These are phyloP conservation scores for Trichoderma gracile DNA, from an alignment of 2,329 filamentous ascomycete species.

Conservation along the genomic window DNA sequence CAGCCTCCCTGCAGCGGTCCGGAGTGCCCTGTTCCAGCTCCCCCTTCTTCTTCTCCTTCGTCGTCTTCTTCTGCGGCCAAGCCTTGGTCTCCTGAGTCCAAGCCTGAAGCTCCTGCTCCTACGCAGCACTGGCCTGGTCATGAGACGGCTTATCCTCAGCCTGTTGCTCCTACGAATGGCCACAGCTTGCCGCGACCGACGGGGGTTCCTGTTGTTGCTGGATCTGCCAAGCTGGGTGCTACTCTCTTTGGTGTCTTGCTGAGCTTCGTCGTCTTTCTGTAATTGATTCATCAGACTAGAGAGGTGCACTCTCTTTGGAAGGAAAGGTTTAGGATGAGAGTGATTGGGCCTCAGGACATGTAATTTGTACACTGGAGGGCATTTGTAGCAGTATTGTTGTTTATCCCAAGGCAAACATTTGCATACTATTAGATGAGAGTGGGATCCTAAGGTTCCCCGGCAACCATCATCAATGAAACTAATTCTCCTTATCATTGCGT, in stretches of 20 bases:
- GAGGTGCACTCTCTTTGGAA: neutral
- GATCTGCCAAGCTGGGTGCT: constrained; percentile 33
- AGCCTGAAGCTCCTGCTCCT: constrained; percentile 15
- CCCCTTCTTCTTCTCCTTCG: neutral
- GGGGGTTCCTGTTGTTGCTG: constrained; percentile 31
- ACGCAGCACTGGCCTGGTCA: neutral
- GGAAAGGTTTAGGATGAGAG: neutral
- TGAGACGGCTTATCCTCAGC: constrained; percentile 15
- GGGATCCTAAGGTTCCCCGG: neutral
- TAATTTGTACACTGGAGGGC: too few species aligned
- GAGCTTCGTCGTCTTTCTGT: constrained; percentile 34
- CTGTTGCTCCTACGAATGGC: neutral
- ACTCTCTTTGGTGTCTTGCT: constrained; percentile 29
- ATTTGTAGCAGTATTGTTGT: neutral
- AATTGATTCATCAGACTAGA: constrained; percentile 12
- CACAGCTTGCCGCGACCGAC: neutral
- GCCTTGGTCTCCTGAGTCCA: constrained; percentile 23
- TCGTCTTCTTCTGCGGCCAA: constrained; percentile 24
- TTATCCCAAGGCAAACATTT: neutral
- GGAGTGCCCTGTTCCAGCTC: constrained; percentile 28
- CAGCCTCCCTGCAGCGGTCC: constrained; percentile 29
- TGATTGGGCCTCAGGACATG: neutral
- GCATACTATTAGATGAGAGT: neutral
- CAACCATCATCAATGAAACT: neutral
- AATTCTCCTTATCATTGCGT: neutral